Base-by-base conservation (phyloP, 2,329 filamentous ascomycete genomes). In the Helotiales sp. region DNA sequence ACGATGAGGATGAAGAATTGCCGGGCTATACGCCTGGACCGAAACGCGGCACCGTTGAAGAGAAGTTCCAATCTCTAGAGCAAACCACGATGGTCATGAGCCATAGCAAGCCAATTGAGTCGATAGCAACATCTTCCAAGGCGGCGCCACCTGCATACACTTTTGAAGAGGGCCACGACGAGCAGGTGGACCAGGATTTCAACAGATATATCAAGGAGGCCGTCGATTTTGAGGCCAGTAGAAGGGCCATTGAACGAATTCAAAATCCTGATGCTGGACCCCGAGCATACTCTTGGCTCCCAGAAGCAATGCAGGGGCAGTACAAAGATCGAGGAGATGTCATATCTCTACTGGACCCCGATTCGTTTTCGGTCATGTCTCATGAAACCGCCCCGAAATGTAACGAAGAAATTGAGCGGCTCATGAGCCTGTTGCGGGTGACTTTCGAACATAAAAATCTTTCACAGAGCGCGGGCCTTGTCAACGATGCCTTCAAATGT, bases 291-390 rank as follows among this genome's bases (percentile, higher is more conserved):
- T 59, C 64, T 34, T 72, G 70, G 70, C 62, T 72, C 20, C 66
- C 70, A 17, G 34, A 34, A 43, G 17, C 54, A 20, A 26, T 60
- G 15, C 63, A 65, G 11, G 20, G 24, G 15, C 26, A 32, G 2
- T 71, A 65, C 50, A 64, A 57, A 45, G 61, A 61, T 34, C 45
- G 43, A 8, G 59, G 60, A 13, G 64, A 69, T 37, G 32, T 71
- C 40, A 32, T 63, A 52, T 32, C 50, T 13, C 67, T 67, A 34
- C 54, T 69, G 40, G 57, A 63, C 20, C 26, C 32, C 6, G 24
- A 68, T 20, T 72, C 70, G 11, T 72, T 72, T 58, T 69, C 66
- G 6, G 67, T 60, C 0, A 72, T 70, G 71, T 68, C 71, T 24
- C 68, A 72, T 47, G 66, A 72, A 17, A 70, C 70, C 11, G 66